These are phyloP conservation scores for Tothia fuscella DNA, from an alignment of 2,329 filamentous ascomycete species.

Conservation along the genomic window DNA sequence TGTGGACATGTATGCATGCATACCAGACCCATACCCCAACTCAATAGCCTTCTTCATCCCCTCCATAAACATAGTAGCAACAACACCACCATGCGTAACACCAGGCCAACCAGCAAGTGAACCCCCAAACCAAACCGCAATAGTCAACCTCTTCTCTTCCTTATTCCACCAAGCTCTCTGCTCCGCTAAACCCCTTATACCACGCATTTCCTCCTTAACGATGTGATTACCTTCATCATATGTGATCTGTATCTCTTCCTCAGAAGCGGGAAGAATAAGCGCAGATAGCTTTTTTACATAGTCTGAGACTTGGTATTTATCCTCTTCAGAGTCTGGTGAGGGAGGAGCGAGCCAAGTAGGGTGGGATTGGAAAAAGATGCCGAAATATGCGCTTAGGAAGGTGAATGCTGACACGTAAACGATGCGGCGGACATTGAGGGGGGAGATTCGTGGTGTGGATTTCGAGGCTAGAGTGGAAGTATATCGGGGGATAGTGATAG, in stretches of 20 bases:
- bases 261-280: too few relatives aligned
- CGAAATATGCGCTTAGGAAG: too few relatives aligned
- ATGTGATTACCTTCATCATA: background rate
- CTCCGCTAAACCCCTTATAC: background rate
- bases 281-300: too few relatives aligned
- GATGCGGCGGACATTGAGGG: too few relatives aligned
- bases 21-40: background rate
- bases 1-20: background rate
- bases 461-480: too few relatives aligned
- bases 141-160: slow-evolving; percentile 37
- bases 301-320: too few relatives aligned
- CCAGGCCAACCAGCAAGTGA: slow-evolving; percentile 57
- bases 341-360: too few relatives aligned
- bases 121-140: slow-evolving; percentile 57
- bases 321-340: too few relatives aligned
- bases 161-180: slow-evolving; percentile 7
- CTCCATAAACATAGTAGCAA: slow-evolving; percentile 60
- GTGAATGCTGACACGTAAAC: too few relatives aligned
- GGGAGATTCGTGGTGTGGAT: too few relatives aligned
- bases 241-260: background rate
- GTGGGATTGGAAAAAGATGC: too few relatives aligned
- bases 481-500: too few relatives aligned
- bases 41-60: slow-evolving; percentile 51
- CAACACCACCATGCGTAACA: slow-evolving; percentile 57
- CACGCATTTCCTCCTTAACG: background rate